Base-by-base conservation (phyloP, 2,329 filamentous ascomycete genomes). In the Hypoxylon sp. region DNA sequence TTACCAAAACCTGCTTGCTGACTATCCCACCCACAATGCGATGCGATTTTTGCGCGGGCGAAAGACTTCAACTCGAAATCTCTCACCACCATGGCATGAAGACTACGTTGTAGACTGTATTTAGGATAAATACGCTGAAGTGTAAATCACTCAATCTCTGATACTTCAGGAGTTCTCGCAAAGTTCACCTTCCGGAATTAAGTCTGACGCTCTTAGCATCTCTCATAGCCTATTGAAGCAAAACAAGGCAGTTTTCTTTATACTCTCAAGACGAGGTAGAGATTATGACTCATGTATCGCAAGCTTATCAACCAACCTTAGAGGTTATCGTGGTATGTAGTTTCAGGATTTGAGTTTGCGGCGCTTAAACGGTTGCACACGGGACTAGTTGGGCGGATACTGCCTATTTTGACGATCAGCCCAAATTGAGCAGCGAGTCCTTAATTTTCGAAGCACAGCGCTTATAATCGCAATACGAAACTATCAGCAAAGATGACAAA, bases 311-410 rank as follows among this genome's bases (percentile, higher is more conserved):
- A 44, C 56, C 56, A 10, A n/a, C 32, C 7, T 19, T 17, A 46
- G 21, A 48, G 37, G 44, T 17, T 32, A 51, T 37, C 27, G n/a
- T 37, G 24, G 24, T 27, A 5, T 15, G 21, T 27, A 42, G 55
- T 62, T 31, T 67, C 52, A 54, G 24, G 29, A 47, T 60, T 61
- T 54, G 50, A 37, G 24, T 61, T 39, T 61, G 67, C 62, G 52
- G 67, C 67, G 67, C 67, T 67, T 69, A 69, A 7, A 61, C 15
- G 32, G 48, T 67, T 61, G 32, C 63, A 61, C 59, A 32, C 42
- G 60, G 37, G 21, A 31, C 17, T 39, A 42, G n/a, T 31, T 24
- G 44, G 24, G 67, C 57, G 67, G 58, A 31, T 44, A 62, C 27
- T 46, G 27, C 27, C 46, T n/a, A 24, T 48, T 52, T 21, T 57